A percentile compares a stretch with the other conserved stretches of the same genome.
phyloP scores from a whole-genome alignment of 148 eudicot genomes.

The Heliamphora exappendiculata region DNA sequence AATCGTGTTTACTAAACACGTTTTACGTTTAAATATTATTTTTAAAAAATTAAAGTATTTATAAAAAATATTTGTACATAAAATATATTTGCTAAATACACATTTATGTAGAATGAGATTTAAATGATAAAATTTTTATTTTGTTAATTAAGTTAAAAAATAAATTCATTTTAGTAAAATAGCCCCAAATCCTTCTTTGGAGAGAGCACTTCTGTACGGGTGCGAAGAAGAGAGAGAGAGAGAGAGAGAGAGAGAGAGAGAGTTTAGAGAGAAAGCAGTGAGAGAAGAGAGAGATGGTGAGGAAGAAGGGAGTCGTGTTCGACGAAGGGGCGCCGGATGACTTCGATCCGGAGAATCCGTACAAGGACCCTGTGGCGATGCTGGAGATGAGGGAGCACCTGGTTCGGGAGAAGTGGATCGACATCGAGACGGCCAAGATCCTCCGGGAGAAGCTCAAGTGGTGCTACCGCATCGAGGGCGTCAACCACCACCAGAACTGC shows the following conservation, averaged over 20 bases:
- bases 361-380: conserved; percentile 96
- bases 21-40: too few species aligned
- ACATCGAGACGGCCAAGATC: conserved; percentile 88
- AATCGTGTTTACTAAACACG: too few species aligned
- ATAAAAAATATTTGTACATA: too few species aligned
- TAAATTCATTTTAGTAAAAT: too few species aligned
- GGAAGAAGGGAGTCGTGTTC: conserved; percentile 62
- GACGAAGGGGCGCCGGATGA: conserved; percentile 85
- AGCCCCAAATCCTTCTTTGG: too few species aligned
- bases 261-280: conserved; percentile 4
- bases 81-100: too few species aligned
- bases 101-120: too few species aligned
- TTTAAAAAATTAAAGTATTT: too few species aligned
- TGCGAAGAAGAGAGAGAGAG: background rate
- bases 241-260: background rate
- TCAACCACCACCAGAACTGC: conserved; percentile 87
- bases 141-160: background rate
- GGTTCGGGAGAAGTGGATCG: conserved; percentile 92
- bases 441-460: conserved; percentile 58
- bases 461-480: conserved; percentile 89
- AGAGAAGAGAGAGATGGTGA: conserved; percentile 39
- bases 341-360: conserved; percentile 82
- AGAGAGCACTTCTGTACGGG: too few species aligned
- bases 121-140: too few species aligned
- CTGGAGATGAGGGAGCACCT: conserved; percentile 89